Percentiles rank a stretch among this genome's conserved stretches.
Conservation (phyloP, 306 rosid species). For the Albizia julibrissin region DNA sequence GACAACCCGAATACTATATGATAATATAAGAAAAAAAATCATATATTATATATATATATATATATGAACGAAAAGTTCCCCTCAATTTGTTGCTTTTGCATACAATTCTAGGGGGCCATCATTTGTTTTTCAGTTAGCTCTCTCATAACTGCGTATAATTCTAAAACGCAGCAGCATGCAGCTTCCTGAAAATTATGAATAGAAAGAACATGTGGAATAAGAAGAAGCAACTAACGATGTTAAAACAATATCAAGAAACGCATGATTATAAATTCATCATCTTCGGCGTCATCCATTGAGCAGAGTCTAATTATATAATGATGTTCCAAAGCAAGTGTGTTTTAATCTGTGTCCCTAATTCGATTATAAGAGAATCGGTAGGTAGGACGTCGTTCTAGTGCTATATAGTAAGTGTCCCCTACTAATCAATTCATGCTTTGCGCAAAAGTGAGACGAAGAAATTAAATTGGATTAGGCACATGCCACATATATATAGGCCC, state of each 20-base stretch:
- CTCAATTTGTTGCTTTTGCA: not conserved
- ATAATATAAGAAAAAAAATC: no score
- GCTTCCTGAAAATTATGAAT: not conserved
- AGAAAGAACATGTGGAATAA: not conserved
- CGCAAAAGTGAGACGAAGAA: not conserved
- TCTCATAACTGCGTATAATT: not conserved
- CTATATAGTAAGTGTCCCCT: not conserved
- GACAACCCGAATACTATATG: no score
- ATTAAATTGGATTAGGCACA: not conserved
- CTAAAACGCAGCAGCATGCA: not conserved
- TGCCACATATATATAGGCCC: not conserved
- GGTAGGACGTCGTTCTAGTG: slow-evolving; percentile 29
- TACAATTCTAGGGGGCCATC: not conserved
- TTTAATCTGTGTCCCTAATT: not conserved
- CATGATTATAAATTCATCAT: not conserved
- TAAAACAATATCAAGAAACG: not conserved
- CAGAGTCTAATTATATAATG: not conserved
- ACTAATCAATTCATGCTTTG: not conserved
- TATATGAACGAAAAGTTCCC: not conserved
- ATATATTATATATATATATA: no score
- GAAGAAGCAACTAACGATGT: not conserved
- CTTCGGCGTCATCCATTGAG: not conserved
- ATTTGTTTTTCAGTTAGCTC: not conserved
- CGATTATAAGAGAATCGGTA: not conserved
- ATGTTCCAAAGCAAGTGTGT: not conserved